Conservation (phyloP, 1,139 yeast genomes). For the Meyerozyma elateridarum region DNA sequence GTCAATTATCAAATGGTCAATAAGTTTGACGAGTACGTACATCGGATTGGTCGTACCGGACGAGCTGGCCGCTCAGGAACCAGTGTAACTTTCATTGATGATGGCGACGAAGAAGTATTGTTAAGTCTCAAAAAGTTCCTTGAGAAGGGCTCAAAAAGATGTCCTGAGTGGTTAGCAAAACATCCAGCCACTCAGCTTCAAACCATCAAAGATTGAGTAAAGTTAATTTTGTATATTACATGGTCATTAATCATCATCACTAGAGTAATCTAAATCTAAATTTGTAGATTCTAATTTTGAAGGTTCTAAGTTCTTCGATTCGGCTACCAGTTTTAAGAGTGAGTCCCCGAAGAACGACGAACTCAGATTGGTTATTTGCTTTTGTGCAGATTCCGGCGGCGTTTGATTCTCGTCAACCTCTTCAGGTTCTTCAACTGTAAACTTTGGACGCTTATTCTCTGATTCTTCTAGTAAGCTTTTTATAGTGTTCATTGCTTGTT, state of each 20-base stretch:
- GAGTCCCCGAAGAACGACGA: constrained; percentile 7
- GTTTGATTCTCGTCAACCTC: no score
- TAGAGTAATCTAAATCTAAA: constrained; percentile 14
- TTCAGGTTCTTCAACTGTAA: constrained; percentile 7
- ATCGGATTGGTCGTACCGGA: constrained; percentile 94
- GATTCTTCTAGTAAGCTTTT: constrained; percentile 20
- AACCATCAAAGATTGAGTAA: constrained; percentile 1
- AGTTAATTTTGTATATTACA: no score
- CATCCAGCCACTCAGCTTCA: constrained; percentile 21
- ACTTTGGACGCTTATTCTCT: constrained; percentile 8
- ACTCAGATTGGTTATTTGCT: constrained; percentile 2
- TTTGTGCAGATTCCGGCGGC: background rate
- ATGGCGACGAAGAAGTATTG: constrained; percentile 51
- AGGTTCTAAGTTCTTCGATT: constrained; percentile 6
- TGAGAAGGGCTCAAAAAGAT: constrained; percentile 41
- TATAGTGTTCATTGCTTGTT: constrained; percentile 31
- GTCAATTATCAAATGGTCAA: constrained; percentile 81
- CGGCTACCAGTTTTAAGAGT: constrained; percentile 5
- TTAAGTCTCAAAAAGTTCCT: constrained; percentile 49
- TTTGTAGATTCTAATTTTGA: constrained; percentile 1
- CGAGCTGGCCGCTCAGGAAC: constrained; percentile 82
- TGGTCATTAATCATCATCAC: constrained; percentile 14
- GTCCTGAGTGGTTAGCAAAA: constrained; percentile 49
- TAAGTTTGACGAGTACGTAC: constrained; percentile 74
- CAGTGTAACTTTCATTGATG: constrained; percentile 66